A percentile compares a stretch with the other conserved stretches of the same genome.
Evolutionary conservation across 2,329 filamentous ascomycete species (phyloP).

Genomic region (Colletotrichum karsti): DNA sequence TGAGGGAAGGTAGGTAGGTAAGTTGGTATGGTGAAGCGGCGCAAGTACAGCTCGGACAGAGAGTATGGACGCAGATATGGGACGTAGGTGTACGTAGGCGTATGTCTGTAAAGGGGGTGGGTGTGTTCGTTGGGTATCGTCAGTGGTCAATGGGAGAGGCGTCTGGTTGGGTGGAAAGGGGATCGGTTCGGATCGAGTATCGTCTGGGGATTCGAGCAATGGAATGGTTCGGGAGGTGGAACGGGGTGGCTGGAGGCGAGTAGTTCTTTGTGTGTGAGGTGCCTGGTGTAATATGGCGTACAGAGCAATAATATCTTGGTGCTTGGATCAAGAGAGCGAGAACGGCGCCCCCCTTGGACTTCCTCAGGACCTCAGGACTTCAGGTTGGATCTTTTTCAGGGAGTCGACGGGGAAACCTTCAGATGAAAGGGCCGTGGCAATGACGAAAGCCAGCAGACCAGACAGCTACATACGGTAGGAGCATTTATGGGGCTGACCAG

Average conservation of each 20-base stretch:
- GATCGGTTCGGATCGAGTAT: constrained; percentile 19
- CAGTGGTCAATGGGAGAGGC: constrained; percentile 10
- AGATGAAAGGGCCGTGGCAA: constrained; percentile 29
- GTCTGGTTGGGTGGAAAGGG: constrained; percentile 6
- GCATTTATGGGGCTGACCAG: constrained; percentile 23
- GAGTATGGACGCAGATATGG: background rate
- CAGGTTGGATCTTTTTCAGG: constrained; percentile 6
- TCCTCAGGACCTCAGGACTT: too few species aligned
- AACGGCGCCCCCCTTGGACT: background rate
- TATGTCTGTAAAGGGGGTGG: background rate
- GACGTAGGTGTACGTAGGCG: too few species aligned
- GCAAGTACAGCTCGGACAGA: background rate
- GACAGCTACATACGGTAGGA: constrained; percentile 23
- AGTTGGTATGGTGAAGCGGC: background rate
- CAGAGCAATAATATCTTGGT: background rate
- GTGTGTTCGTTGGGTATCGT: constrained; percentile 1
- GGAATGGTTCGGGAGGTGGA: background rate
- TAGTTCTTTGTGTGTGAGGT: background rate
- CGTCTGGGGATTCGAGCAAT: constrained; percentile 12
- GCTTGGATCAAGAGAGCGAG: background rate
- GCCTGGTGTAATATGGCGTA: background rate
- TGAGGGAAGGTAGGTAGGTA: background rate
- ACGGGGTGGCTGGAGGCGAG: background rate
- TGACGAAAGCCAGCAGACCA: constrained; percentile 24
- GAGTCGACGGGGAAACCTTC: constrained; percentile 21